Conservation (phyloP, 1,284 basidiomycete species). For the Heterobasidion occidentale region DNA sequence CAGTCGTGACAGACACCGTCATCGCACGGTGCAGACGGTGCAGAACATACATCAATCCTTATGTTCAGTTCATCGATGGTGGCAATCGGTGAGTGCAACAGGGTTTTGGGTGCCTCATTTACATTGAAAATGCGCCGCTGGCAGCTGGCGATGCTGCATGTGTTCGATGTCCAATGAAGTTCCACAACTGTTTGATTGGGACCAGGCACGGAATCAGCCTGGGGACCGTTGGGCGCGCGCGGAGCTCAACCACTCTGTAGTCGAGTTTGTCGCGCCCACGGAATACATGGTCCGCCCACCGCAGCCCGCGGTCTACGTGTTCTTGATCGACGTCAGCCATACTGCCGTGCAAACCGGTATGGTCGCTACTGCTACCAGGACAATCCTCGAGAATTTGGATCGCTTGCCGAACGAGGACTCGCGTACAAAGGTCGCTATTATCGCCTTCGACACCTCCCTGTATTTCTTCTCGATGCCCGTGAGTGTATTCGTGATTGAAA, state of each 20-base stretch:
- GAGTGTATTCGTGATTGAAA: constrained; percentile 17
- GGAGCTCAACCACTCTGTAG: constrained; percentile 89
- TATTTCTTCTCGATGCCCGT: constrained; percentile 95
- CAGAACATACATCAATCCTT: constrained; percentile 98
- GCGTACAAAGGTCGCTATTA: constrained; percentile 88
- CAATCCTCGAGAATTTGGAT: constrained; percentile 92
- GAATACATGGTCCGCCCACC: constrained; percentile 99
- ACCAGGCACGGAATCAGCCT: constrained; percentile 88
- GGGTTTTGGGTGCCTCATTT: background rate
- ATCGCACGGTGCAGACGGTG: constrained; percentile 97
- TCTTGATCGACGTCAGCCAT: constrained; percentile 96
- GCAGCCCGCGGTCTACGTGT: constrained; percentile 95
- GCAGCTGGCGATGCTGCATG: constrained; percentile 97
- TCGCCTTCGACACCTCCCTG: constrained; percentile 88
- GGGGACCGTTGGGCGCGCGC: constrained; percentile 92
- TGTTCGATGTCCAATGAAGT: constrained; percentile 99
- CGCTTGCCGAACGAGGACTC: constrained; percentile 93
- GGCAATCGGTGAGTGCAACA: constrained; percentile 70
- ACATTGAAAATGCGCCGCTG: constrained; percentile 1
- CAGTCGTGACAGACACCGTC: constrained; percentile 88
- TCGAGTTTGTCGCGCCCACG: constrained; percentile 96
- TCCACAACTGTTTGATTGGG: constrained; percentile 98
- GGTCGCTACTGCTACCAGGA: constrained; percentile 95
- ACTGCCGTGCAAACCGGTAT: constrained; percentile 90
- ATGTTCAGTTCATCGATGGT: constrained; percentile 97